Base-by-base conservation (phyloP, 257 asterid genomes). In the Solanum habrochaites region DNA sequence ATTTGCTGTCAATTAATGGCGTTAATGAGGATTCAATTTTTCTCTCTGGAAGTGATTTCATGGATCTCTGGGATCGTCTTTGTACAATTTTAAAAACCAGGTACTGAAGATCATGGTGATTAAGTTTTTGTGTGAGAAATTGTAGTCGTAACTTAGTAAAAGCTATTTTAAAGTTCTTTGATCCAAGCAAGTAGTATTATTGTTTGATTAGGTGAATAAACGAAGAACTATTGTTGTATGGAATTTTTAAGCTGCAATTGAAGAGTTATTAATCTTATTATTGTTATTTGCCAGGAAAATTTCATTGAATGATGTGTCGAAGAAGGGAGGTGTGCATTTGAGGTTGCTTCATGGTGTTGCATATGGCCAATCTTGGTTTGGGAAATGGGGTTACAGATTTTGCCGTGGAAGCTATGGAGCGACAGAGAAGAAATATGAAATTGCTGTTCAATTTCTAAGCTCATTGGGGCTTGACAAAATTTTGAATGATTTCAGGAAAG, bases 21-120 rank as follows among this genome's bases (percentile, higher is more conserved):
- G 77, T 88, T 45, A 86, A 85, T 45, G 89, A 84, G 80, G 91
- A 87, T 35, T 89, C 95, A 3, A 82, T 86, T n/a, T 85, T 91
- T 60, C 62, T 90, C 32, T 73, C 88, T 29, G 94, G 92, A 7
- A 92, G 87, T 85, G 93, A 89, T 81, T 78, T 88, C 35, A 94
- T 96, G 98, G 92, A 91, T 45, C 91, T 96, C 86, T 96, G 99
- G 99, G 94, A 95, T 78, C 92, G 90, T 78, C 94, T 96, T 82
- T 96, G 99, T 90, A 77, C 92, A 0, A 40, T 87, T 86, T 91
- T 96, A 23, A 91, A 88, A 86, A 92, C 91, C 82, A 96, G 99
- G 99, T 96, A 45, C 35, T 69, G 66, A 31, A 69, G 18, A 16
- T 47, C 39, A 20, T 85, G 60, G 66, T 10, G 32, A 47, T 20